Conservation (phyloP, 2,329 filamentous ascomycete species). For the Penicillium olsonii region DNA sequence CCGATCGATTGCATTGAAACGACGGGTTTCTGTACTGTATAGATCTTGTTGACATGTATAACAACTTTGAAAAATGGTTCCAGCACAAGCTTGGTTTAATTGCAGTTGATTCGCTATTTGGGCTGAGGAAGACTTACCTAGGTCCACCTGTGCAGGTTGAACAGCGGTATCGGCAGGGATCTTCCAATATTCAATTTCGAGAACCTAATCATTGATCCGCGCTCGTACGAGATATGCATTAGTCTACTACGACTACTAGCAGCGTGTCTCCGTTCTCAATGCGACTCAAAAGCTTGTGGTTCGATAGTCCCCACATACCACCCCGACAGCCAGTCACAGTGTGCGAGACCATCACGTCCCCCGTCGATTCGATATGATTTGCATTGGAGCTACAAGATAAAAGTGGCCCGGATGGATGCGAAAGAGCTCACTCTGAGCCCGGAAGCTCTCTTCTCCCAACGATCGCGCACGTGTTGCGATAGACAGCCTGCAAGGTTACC, state of each 20-base stretch:
- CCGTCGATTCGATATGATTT: not conserved
- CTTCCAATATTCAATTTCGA: not conserved
- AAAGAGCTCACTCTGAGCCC: too few species aligned
- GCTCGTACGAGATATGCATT: too few species aligned
- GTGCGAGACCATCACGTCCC: not conserved
- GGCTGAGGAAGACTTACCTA: too few species aligned
- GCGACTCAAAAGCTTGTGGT: not conserved
- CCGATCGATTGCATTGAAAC: conserved; percentile 20
- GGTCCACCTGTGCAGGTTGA: too few species aligned
- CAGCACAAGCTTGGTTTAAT: not conserved
- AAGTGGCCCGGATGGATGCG: not conserved
- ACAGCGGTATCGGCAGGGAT: too few species aligned
- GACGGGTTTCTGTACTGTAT: conserved; percentile 36
- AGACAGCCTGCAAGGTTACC: not conserved
- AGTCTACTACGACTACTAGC: too few species aligned
- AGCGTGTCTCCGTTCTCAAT: not conserved
- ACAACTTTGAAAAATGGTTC: conserved; percentile 23
- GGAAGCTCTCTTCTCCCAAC: not conserved
- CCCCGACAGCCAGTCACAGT: not conserved
- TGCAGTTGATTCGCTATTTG: not conserved
- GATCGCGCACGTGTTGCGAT: not conserved
- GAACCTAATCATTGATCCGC: too few species aligned
- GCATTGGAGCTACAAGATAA: not conserved
- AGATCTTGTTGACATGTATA: conserved; percentile 31
- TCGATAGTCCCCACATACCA: not conserved